Evolutionary conservation across 176 grass and related monocot genomes (phyloP).

Genomic region (Carex cristatella): DNA sequence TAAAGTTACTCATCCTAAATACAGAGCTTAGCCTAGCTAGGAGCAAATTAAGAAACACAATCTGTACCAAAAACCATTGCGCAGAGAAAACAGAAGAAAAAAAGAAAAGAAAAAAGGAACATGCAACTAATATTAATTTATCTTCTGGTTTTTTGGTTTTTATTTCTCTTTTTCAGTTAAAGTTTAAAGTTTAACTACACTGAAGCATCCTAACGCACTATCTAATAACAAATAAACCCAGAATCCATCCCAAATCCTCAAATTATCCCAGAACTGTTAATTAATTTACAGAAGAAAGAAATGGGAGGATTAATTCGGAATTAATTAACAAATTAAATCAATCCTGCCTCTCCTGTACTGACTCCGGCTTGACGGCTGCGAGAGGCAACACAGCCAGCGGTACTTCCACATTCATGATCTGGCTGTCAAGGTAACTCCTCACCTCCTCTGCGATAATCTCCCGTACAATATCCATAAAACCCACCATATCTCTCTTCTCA

Average conservation of each 20-base stretch:
- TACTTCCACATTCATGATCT: background rate
- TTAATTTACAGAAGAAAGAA: background rate
- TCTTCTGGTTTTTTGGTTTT: background rate
- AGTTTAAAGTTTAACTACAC: constrained; percentile 2
- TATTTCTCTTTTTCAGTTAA: background rate
- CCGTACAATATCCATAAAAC: constrained; percentile 26
- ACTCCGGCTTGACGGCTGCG: background rate
- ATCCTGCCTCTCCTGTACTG: constrained; percentile 1
- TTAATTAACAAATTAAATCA: constrained; percentile 10
- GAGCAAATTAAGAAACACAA: no score
- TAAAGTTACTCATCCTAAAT: background rate
- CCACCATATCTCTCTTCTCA: constrained; percentile 16
- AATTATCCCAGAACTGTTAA: background rate
- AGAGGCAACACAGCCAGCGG: constrained; percentile 16
- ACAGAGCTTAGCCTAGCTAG: no score
- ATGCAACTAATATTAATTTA: background rate
- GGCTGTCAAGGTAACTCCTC: constrained; percentile 30
- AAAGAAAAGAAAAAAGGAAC: background rate
- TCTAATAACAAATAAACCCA: constrained; percentile 11
- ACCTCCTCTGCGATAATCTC: constrained; percentile 76
- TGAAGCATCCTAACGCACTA: constrained; percentile 12
- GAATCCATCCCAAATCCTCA: background rate
- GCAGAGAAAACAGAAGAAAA: background rate
- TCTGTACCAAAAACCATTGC: no score
- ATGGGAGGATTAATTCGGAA: constrained; percentile 8